Evolutionary conservation across 768 basidiomycete genomes (phyloP).

Genomic region (Leccinum rimulosum): DNA sequence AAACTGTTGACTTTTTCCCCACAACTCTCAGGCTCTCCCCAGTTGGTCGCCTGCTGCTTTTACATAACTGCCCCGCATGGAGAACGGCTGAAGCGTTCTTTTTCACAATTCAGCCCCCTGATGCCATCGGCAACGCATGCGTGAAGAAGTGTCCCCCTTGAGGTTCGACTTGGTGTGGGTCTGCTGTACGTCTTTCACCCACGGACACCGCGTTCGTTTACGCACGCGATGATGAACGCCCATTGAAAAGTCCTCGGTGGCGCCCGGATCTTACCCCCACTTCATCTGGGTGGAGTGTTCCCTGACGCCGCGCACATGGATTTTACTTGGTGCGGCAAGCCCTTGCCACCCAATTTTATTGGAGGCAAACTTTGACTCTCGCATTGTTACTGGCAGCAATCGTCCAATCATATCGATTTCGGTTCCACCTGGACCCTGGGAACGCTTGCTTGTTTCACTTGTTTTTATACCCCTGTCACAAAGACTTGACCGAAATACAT

Average conservation of each 20-base stretch:
- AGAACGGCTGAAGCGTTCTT: not conserved
- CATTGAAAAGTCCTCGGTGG: not conserved
- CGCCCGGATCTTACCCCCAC: not conserved
- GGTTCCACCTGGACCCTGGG: not conserved
- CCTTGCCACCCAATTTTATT: constrained; percentile 1
- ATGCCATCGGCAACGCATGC: not conserved
- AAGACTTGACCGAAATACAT: not conserved
- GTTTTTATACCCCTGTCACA: not conserved
- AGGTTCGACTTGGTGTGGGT: constrained; percentile 10
- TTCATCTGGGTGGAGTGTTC: constrained; percentile 2
- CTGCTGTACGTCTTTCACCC: constrained; percentile 2
- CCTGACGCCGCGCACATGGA: not conserved
- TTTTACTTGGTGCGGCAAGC: not conserved
- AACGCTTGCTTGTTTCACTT: not conserved
- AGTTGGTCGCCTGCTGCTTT: not conserved
- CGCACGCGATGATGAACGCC: not conserved
- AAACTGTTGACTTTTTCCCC: not conserved
- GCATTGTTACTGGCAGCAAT: not conserved
- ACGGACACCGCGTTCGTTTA: constrained; percentile 1
- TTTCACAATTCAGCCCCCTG: not conserved
- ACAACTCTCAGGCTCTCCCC: not conserved
- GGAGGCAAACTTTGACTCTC: not conserved
- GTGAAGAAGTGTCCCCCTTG: not conserved
- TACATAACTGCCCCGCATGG: constrained; percentile 6
- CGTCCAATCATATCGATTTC: not conserved